These are phyloP conservation scores for Oryza nivara DNA, from an alignment of 176 grass and related monocot genomes.

Conservation along the genomic window DNA sequence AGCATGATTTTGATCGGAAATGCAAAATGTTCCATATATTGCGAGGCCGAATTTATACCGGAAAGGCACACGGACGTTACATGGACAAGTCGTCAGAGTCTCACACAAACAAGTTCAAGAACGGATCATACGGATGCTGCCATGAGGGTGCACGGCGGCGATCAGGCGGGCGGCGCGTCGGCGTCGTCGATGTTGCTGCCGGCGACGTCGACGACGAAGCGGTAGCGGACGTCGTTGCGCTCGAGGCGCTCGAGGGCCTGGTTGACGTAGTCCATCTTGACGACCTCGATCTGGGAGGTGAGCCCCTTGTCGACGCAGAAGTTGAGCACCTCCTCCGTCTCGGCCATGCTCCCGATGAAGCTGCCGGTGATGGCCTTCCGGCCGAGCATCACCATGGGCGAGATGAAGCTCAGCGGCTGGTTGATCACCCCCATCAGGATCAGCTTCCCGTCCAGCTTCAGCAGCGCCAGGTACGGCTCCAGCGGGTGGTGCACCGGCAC, in stretches of 20 bases:
- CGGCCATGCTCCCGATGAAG: conserved; percentile 86
- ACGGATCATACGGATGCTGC: neutral
- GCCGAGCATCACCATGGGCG: conserved; percentile 84
- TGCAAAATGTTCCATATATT: neutral
- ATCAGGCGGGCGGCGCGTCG: neutral
- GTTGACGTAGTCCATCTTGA: conserved; percentile 97
- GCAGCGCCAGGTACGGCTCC: conserved; percentile 82
- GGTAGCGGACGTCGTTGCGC: conserved; percentile 92
- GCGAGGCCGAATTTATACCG: neutral
- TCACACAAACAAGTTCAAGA: neutral
- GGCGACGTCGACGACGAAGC: conserved; percentile 93
- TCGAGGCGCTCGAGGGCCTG: conserved; percentile 77
- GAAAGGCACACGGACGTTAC: neutral
- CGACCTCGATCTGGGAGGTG: conserved; percentile 83
- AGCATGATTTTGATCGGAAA: neutral
- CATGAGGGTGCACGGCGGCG: neutral
- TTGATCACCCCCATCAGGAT: conserved; percentile 87
- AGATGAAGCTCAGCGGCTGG: conserved; percentile 82
- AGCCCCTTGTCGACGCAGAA: conserved; percentile 85
- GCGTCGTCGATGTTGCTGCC: conserved; percentile 66
- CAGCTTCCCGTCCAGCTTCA: conserved; percentile 76
- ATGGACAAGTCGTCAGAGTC: neutral
- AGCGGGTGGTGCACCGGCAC: conserved; percentile 81
- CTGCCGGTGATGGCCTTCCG: conserved; percentile 83
- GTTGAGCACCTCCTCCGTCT: conserved; percentile 72